Evolutionary conservation across 1,284 basidiomycete species (phyloP).

Genomic region (Boletellus deceptivus): DNA sequence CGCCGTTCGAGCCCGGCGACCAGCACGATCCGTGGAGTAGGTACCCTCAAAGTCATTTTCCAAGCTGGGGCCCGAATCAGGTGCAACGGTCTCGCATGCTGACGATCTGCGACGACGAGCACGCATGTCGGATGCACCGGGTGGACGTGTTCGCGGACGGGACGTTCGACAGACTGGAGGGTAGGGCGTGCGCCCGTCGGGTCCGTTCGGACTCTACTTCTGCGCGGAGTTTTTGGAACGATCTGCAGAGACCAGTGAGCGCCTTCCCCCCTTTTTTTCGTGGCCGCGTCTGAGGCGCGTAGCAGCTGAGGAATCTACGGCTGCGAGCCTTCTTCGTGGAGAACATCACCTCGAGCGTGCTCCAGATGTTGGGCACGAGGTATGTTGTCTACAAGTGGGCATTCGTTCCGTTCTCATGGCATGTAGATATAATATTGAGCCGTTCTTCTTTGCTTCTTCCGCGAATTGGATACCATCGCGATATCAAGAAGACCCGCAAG

Average conservation of each 20-base stretch:
- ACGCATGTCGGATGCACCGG: conserved; percentile 38
- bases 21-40: conserved; percentile 17
- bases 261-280: not conserved
- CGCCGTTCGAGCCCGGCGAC: conserved; percentile 1
- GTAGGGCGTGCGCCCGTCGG: not conserved
- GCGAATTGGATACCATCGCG: conserved; percentile 55
- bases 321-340: conserved; percentile 52
- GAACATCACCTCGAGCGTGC: conserved; percentile 41
- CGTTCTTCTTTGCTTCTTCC: conserved; percentile 58
- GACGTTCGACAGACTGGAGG: conserved; percentile 13
- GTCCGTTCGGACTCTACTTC: conserved; percentile 6
- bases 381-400: conserved; percentile 10
- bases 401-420: conserved; percentile 2
- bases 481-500: conserved; percentile 45
- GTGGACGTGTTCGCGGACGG: conserved; percentile 44
- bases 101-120: conserved; percentile 18
- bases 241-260: conserved; percentile 17
- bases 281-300: not conserved
- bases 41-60: conserved; percentile 50
- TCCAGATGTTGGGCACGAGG: conserved; percentile 51
- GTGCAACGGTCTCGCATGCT: conserved; percentile 41
- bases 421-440: conserved; percentile 40
- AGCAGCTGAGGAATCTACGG: conserved; percentile 36
- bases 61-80: conserved; percentile 50
- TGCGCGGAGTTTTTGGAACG: conserved; percentile 16